These are phyloP conservation scores for Stagonosporopsis chrysanthemi DNA, from an alignment of 2,329 filamentous ascomycete species.

Conservation along the genomic window DNA sequence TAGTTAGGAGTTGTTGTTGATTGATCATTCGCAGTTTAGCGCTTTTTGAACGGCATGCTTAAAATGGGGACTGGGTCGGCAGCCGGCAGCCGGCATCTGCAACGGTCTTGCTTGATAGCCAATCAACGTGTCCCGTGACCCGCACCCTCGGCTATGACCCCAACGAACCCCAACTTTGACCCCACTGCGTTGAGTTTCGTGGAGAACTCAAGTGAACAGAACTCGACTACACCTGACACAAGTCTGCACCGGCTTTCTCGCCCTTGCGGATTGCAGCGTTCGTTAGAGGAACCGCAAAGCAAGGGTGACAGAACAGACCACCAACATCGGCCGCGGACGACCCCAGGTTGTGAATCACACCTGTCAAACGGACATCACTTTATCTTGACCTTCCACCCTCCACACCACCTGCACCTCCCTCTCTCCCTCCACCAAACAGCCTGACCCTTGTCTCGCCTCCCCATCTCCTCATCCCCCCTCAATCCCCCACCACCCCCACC, in stretches of 20 bases:
- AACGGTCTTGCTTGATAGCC: neutral
- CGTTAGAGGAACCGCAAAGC: neutral
- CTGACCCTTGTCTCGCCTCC: too few species aligned
- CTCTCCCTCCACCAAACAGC: too few species aligned
- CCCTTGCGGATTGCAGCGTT: neutral
- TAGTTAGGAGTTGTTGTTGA: neutral
- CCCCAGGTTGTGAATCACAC: constrained; percentile 15
- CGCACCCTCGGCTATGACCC: constrained; percentile 13
- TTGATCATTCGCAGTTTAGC: too few species aligned
- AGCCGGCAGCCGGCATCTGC: constrained; percentile 8
- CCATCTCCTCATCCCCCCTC: neutral
- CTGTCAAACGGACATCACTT: constrained; percentile 3
- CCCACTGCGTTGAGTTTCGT: constrained; percentile 9
- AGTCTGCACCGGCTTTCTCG: too few species aligned
- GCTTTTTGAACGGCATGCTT: too few species aligned
- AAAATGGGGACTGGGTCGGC: too few species aligned
- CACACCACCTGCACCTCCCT: neutral
- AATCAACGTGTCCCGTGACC: constrained; percentile 7
- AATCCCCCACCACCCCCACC: neutral
- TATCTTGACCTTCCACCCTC: neutral
- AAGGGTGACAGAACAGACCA: neutral
- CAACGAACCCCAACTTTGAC: constrained; percentile 4
- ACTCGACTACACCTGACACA: neutral
- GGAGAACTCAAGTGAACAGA: neutral
- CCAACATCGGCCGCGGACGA: constrained; percentile 27